phyloP scores from a whole-genome alignment of 805 yeast genomes.

The Candida xyloterini region DNA sequence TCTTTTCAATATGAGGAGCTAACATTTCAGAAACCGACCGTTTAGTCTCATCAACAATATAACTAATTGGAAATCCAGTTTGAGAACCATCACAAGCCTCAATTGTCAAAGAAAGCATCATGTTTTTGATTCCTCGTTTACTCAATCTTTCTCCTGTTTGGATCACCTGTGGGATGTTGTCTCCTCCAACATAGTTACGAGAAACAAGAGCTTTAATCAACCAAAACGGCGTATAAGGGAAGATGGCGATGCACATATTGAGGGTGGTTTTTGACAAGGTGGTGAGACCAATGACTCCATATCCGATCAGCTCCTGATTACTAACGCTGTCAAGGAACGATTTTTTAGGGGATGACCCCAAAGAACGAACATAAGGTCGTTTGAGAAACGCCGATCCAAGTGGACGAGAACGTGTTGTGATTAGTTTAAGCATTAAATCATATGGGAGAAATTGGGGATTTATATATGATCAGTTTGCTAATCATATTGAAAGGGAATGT shows the following conservation, averaged over 20 bases:
- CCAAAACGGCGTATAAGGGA: conserved; percentile 73
- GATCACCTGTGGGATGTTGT: conserved; percentile 64
- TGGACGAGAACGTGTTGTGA: not conserved
- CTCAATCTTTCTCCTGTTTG: conserved; percentile 66
- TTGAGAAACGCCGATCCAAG: not conserved
- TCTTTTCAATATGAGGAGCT: conserved; percentile 65
- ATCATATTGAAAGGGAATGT: conserved; percentile 8
- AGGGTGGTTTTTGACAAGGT: conserved; percentile 64
- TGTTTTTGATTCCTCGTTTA: conserved; percentile 78
- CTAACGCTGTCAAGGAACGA: conserved; percentile 52
- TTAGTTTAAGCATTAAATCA: not conserved
- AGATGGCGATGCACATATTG: conserved; percentile 56
- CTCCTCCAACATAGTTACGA: conserved; percentile 90
- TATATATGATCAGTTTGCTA: not conserved
- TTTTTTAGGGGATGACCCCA: not conserved
- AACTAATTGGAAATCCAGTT: conserved; percentile 44
- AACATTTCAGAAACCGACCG: conserved; percentile 65
- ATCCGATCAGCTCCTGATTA: conserved; percentile 56
- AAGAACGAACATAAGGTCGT: not conserved
- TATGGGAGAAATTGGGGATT: conserved; percentile 1
- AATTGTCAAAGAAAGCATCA: conserved; percentile 93
- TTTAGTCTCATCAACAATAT: conserved; percentile 61
- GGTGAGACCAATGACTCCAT: conserved; percentile 65
- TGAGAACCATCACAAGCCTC: conserved; percentile 86
- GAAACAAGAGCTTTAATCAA: conserved; percentile 71